phyloP scores from a whole-genome alignment of 805 yeast genomes.

The Yamadazyma sp. region DNA sequence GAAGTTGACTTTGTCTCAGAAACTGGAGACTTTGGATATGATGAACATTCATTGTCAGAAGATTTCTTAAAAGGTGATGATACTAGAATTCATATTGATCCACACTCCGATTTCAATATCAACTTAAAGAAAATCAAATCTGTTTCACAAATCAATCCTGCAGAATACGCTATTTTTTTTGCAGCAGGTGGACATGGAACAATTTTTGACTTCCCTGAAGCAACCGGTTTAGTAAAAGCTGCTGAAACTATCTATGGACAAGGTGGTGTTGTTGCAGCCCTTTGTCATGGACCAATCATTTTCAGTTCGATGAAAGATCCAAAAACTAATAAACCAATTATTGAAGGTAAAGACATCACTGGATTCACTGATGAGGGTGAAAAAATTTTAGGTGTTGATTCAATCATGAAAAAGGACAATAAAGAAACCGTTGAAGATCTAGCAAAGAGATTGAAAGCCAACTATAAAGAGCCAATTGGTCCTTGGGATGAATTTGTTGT shows the following conservation, averaged over 20 bases:
- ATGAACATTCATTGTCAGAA: slow-evolving; percentile 47
- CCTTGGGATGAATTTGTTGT: slow-evolving; percentile 52
- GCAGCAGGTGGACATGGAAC: slow-evolving; percentile 71
- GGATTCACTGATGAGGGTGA: slow-evolving; percentile 63
- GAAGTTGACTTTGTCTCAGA: slow-evolving; percentile 59
- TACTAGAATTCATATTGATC: slow-evolving; percentile 34
- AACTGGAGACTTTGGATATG: slow-evolving; percentile 55
- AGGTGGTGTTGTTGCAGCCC: slow-evolving; percentile 60
- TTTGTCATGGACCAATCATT: slow-evolving; percentile 67
- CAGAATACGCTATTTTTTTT: slow-evolving; percentile 51
- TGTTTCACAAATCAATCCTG: slow-evolving; percentile 46
- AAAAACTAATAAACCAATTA: slow-evolving; percentile 41
- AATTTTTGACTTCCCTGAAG: slow-evolving; percentile 54
- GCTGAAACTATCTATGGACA: slow-evolving; percentile 46
- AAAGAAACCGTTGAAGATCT: slow-evolving; percentile 36
- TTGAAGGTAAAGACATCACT: slow-evolving; percentile 53
- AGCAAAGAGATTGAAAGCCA: slow-evolving; percentile 40
- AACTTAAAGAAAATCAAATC: slow-evolving; percentile 41
- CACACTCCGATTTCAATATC: slow-evolving; percentile 34
- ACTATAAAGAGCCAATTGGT: slow-evolving; percentile 42
- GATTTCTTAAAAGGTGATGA: slow-evolving; percentile 44
- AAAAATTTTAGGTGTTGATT: slow-evolving; percentile 20
- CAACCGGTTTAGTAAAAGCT: slow-evolving; percentile 41
- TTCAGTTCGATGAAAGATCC: slow-evolving; percentile 47
- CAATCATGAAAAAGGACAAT: slow-evolving; percentile 19